A percentile compares a stretch with the other conserved stretches of the same genome.
Evolutionary conservation across 225 moss, liverwort and hornwort species (phyloP).

Genomic region (Antitrichia curtipendula): DNA sequence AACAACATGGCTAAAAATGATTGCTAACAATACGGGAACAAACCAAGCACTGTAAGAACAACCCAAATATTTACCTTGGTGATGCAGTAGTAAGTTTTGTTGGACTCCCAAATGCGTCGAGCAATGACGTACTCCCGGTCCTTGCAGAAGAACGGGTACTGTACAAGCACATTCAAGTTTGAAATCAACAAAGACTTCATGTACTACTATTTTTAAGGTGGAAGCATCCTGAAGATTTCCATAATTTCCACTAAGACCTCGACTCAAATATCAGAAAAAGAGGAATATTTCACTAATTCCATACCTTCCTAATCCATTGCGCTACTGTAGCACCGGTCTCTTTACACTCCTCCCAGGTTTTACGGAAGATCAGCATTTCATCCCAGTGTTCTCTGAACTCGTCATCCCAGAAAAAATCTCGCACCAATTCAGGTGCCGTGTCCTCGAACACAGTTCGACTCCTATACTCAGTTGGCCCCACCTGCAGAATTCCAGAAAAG

Average conservation of each 20-base stretch:
- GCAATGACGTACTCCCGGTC: conserved; percentile 86
- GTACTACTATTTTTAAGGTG: not conserved
- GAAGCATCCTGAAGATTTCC: not conserved
- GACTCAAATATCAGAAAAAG: not conserved
- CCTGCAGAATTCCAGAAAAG: not conserved
- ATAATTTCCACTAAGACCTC: not conserved
- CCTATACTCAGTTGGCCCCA: conserved; percentile 73
- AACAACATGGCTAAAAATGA: not conserved
- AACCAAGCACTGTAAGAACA: not conserved
- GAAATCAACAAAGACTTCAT: not conserved
- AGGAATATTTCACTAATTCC: not conserved
- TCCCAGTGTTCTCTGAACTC: conserved; percentile 84
- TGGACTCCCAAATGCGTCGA: conserved; percentile 76
- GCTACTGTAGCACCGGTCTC: conserved; percentile 62
- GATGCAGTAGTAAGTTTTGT: conserved; percentile 56
- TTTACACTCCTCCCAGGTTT: conserved; percentile 55
- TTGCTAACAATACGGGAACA: not conserved
- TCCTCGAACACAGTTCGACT: conserved; percentile 71
- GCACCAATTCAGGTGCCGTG: conserved; percentile 34
- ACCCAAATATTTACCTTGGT: conserved; percentile 42
- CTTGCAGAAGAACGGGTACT: conserved; percentile 95
- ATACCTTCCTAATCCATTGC: conserved; percentile 94
- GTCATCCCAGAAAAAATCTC: conserved; percentile 96
- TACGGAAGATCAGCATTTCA: conserved; percentile 62
- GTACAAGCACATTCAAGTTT: conserved; percentile 5